Evolutionary conservation across 179 eudicot genomes (phyloP).

Genomic region (Corrigiola litoralis): DNA sequence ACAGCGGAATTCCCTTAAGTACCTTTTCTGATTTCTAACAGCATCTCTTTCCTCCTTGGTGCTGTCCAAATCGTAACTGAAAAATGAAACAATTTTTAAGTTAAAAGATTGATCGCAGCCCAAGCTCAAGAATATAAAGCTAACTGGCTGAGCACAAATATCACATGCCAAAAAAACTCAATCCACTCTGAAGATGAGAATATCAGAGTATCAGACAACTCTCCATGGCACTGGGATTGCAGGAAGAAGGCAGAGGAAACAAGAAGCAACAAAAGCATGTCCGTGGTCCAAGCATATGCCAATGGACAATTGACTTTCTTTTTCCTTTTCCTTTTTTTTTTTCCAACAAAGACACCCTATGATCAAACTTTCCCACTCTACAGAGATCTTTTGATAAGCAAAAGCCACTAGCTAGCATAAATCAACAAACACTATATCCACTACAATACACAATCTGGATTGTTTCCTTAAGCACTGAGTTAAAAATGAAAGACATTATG

Average conservation of each 20-base stretch:
- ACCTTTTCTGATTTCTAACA: conserved; percentile 61
- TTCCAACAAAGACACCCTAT: too few relatives aligned
- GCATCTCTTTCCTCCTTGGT: conserved; percentile 68
- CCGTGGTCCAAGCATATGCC: too few relatives aligned
- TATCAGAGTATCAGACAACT: not conserved
- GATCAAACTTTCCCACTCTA: too few relatives aligned
- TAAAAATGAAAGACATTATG: not conserved
- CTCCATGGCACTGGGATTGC: not conserved
- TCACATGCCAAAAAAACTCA: not conserved
- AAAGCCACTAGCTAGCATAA: too few relatives aligned
- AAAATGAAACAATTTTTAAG: conserved; percentile 23
- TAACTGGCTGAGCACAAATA: not conserved
- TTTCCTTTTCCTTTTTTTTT: too few relatives aligned
- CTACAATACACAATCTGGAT: not conserved
- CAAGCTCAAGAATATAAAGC: not conserved
- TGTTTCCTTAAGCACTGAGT: not conserved
- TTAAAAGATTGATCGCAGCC: too few relatives aligned
- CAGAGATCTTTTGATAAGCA: not conserved
- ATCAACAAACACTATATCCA: too few relatives aligned
- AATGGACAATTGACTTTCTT: too few relatives aligned
- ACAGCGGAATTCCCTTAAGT: too few relatives aligned
- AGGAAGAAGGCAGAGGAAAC: not conserved
- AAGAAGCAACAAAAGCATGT: not conserved
- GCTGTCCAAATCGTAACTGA: conserved; percentile 68
- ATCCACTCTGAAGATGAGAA: not conserved